Conservation (phyloP, 768 basidiomycete species). For the Amanita pallidorosea region DNA sequence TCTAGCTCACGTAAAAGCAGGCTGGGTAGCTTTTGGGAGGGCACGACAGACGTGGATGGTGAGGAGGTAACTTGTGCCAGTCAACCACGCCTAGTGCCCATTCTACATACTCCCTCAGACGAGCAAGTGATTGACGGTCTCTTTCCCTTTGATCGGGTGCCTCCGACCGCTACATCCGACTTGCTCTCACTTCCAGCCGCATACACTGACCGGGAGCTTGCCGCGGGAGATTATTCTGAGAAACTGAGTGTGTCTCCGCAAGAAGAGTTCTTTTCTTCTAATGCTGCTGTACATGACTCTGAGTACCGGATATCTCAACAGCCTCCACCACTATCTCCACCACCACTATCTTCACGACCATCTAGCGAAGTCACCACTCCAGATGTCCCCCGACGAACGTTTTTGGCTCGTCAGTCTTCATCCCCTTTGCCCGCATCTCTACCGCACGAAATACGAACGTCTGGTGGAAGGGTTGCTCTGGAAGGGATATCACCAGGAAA, state of each 20-base stretch:
- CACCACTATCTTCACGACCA: constrained; percentile 5
- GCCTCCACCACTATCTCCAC: constrained; percentile 3
- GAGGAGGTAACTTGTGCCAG: constrained; percentile 9
- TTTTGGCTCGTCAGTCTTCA: constrained; percentile 51
- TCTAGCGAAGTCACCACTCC: constrained; percentile 21
- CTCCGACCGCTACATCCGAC: background rate
- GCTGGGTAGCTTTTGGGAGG: constrained; percentile 67
- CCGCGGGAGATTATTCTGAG: background rate
- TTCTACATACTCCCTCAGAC: constrained; percentile 14
- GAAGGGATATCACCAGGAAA: constrained; percentile 19
- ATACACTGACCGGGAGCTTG: background rate
- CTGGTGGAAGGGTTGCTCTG: constrained; percentile 19
- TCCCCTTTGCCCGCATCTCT: constrained; percentile 45
- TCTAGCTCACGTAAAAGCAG: constrained; percentile 44
- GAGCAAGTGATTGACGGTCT: background rate
- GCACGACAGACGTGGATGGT: constrained; percentile 56
- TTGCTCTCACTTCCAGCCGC: background rate
- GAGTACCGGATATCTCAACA: background rate
- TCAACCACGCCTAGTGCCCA: constrained; percentile 9
- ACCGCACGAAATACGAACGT: constrained; percentile 21
- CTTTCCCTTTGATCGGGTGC: background rate
- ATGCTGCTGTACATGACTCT: constrained; percentile 1
- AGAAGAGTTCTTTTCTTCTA: background rate
- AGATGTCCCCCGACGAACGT: constrained; percentile 38
- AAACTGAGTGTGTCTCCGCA: constrained; percentile 3